Evolutionary conservation across 805 yeast species (phyloP).

Genomic region (Metschnikowia baotianmanensis): DNA sequence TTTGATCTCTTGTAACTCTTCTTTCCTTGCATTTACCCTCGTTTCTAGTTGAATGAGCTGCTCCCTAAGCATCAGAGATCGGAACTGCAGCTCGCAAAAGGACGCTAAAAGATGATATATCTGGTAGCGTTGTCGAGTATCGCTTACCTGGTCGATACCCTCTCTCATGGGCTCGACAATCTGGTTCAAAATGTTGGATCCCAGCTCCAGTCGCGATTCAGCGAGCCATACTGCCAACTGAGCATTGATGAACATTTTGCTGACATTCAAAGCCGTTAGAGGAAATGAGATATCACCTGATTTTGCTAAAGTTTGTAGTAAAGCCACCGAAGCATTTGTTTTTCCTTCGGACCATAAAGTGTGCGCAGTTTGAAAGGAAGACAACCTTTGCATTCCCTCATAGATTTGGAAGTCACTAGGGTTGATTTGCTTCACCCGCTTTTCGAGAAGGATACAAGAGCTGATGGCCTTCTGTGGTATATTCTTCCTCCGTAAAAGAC

Average conservation of each 20-base stretch:
- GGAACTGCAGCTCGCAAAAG: conserved; percentile 68
- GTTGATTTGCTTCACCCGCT: conserved; percentile 25
- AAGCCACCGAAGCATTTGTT: conserved; percentile 52
- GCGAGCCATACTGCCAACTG: conserved; percentile 68
- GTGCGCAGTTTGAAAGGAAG: conserved; percentile 47
- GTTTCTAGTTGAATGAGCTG: conserved; percentile 42
- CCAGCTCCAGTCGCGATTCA: conserved; percentile 65
- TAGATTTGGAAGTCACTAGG: conserved; percentile 9
- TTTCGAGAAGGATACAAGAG: conserved; percentile 45
- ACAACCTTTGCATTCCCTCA: conserved; percentile 14
- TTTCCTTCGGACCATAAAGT: conserved; percentile 67
- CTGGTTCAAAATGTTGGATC: conserved; percentile 52
- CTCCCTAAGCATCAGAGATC: conserved; percentile 42
- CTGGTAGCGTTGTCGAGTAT: conserved; percentile 33
- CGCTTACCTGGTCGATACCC: conserved; percentile 13
- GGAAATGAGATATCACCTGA: conserved; percentile 17
- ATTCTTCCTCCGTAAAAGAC: conserved; percentile 32
- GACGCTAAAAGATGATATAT: conserved; percentile 62
- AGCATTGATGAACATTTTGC: conserved; percentile 29
- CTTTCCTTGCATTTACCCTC: conserved; percentile 40
- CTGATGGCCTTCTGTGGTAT: conserved; percentile 52
- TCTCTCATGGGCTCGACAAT: conserved; percentile 52
- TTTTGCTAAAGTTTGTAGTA: conserved; percentile 36
- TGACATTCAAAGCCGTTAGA: conserved; percentile 19
- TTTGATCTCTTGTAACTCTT: conserved; percentile 51